phyloP scores from a whole-genome alignment of 1,139 yeast species.

The Pichia sp. region DNA sequence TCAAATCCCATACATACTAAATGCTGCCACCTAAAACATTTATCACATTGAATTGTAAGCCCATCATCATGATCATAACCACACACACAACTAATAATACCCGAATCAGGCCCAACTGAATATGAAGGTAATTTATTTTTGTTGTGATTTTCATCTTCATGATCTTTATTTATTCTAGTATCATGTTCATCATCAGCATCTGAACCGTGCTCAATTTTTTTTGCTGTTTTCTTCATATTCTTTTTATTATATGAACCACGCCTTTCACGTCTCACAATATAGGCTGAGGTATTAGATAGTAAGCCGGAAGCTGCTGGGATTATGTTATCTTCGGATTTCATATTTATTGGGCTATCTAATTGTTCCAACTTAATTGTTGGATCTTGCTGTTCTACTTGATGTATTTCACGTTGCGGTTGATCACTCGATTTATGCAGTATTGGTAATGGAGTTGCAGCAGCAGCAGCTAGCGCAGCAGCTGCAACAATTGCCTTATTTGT shows the following conservation, averaged over 20 bases:
- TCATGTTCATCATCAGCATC: not conserved
- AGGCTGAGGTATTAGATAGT: not conserved
- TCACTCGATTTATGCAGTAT: constrained; percentile 26
- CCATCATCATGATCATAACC: constrained; percentile 90
- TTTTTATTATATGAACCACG: not conserved
- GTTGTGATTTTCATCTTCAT: not conserved
- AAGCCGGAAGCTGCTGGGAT: not conserved
- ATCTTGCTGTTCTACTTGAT: constrained; percentile 1
- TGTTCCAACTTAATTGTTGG: not conserved
- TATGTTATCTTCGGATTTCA: not conserved
- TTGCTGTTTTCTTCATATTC: not conserved
- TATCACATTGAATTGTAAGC: constrained; percentile 88
- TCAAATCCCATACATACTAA: constrained; percentile 79
- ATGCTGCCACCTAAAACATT: constrained; percentile 92
- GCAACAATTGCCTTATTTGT: constrained; percentile 52
- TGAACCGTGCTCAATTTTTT: not conserved
- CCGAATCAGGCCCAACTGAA: constrained; percentile 72
- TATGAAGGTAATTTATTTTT: constrained; percentile 31
- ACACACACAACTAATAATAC: constrained; percentile 85
- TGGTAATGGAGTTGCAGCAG: constrained; percentile 61
- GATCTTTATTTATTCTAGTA: not conserved
- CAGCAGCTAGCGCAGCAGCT: constrained; percentile 68
- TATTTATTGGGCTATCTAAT: not conserved
- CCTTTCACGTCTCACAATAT: not conserved
- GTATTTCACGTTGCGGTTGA: not conserved